A percentile compares a stretch with the other conserved stretches of the same genome.
phyloP scores from a whole-genome alignment of 441 rosid species.

The Populus tomentosa region DNA sequence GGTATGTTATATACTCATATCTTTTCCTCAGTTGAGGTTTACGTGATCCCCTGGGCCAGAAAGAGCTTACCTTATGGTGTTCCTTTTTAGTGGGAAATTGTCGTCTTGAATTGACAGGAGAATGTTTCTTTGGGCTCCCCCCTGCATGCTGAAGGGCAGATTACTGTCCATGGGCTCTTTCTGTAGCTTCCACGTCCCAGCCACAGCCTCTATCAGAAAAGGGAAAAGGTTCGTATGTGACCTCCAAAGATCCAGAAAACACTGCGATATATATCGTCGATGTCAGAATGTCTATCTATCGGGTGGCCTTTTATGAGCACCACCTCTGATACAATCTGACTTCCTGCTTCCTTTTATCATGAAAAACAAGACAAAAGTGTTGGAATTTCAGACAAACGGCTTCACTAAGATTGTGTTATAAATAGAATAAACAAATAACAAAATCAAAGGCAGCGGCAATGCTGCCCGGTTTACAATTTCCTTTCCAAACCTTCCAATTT shows the following conservation, averaged over 20 bases:
- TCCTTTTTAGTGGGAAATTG: too few relatives aligned
- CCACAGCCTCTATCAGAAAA: neutral
- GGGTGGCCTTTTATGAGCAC: too few relatives aligned
- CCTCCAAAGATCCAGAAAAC: neutral
- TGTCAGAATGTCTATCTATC: neutral
- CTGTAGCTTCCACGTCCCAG: neutral
- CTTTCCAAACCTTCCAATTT: slow-evolving; percentile 12
- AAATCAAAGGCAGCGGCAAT: slow-evolving; percentile 11
- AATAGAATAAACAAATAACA: slow-evolving; percentile 8
- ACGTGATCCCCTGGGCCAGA: too few relatives aligned
- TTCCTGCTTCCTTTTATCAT: neutral
- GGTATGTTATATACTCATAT: too few relatives aligned
- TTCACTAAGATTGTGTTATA: slow-evolving; percentile 1
- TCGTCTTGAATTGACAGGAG: too few relatives aligned
- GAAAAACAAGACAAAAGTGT: neutral
- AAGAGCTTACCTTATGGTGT: too few relatives aligned
- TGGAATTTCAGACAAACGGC: neutral
- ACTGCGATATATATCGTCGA: too few relatives aligned
- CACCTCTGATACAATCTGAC: neutral
- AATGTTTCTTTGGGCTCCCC: too few relatives aligned
- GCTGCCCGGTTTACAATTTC: slow-evolving; percentile 6
- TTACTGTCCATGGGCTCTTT: neutral
- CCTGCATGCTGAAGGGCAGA: neutral
- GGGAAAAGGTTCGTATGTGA: neutral
- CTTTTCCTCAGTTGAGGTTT: too few relatives aligned